Evolutionary conservation across 768 basidiomycete genomes (phyloP).

Genomic region (Mycena polygramma): DNA sequence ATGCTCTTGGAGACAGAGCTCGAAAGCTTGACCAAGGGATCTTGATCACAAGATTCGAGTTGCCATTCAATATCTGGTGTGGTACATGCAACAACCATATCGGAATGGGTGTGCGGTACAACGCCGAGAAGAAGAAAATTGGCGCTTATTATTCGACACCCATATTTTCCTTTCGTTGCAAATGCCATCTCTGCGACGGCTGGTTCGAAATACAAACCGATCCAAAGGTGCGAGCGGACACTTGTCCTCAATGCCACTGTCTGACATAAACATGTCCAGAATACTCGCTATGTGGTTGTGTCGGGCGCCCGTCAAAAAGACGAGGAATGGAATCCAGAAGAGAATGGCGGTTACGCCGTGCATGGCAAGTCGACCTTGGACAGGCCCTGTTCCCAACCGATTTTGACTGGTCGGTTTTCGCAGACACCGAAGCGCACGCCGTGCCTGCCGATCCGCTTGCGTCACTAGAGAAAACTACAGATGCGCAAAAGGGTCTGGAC

Average conservation of each 20-base stretch:
- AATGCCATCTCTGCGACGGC: conserved; percentile 95
- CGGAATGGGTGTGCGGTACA: conserved; percentile 99
- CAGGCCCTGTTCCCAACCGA: neutral
- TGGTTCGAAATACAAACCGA: conserved; percentile 99
- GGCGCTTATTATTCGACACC: conserved; percentile 96
- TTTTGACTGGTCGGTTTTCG: conserved; percentile 12
- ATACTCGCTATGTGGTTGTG: conserved; percentile 93
- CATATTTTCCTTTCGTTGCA: conserved; percentile 96
- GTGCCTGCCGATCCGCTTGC: conserved; percentile 86
- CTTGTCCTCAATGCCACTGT: neutral
- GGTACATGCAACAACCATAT: conserved; percentile 96
- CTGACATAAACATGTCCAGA: conserved; percentile 60
- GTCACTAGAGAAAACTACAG: conserved; percentile 90
- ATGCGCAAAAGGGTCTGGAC: conserved; percentile 77
- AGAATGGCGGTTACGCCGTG: conserved; percentile 92
- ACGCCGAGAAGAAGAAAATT: conserved; percentile 98
- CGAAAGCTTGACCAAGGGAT: conserved; percentile 97
- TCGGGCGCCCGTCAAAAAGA: conserved; percentile 96
- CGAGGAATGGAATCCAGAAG: conserved; percentile 97
- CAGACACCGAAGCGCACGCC: conserved; percentile 78
- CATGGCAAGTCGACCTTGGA: conserved; percentile 67
- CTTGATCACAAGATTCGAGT: conserved; percentile 93
- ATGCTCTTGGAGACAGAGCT: conserved; percentile 93
- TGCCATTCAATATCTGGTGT: conserved; percentile 98
- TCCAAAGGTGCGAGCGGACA: conserved; percentile 78